phyloP scores from a whole-genome alignment of 2,329 filamentous ascomycete species.

The Colletotrichum liaoningense region DNA sequence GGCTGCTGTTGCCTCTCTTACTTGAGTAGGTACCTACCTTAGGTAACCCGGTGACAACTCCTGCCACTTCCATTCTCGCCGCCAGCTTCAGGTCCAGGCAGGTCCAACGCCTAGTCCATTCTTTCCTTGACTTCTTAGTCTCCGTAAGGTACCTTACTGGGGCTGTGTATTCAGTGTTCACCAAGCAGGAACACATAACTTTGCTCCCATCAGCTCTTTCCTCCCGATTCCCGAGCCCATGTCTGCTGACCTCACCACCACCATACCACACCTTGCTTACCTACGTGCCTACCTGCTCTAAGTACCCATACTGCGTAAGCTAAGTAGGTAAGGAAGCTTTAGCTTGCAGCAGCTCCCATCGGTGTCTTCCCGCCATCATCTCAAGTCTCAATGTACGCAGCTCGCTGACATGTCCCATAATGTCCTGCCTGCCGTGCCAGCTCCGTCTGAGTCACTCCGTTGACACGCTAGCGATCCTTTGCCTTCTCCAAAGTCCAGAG shows the following conservation, averaged over 20 bases:
- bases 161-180: neutral
- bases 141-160: too few species aligned
- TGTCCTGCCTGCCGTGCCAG: neutral
- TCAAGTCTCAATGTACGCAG: neutral
- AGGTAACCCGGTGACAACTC: neutral
- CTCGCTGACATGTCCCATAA: neutral
- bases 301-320: too few species aligned
- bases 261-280: neutral
- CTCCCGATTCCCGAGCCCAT: neutral
- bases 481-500: neutral
- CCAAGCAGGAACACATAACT: too few species aligned
- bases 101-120: neutral
- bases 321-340: neutral
- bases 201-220: too few species aligned
- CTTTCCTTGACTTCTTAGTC: too few species aligned
- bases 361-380: neutral
- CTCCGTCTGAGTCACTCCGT: slow-evolving; percentile 12
- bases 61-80: neutral
- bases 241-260: neutral
- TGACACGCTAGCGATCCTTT: neutral
- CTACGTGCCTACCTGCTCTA: neutral
- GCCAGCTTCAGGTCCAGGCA: neutral
- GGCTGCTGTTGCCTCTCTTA: too few species aligned
- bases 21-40: too few species aligned
- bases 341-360: slow-evolving; percentile 4